Base-by-base conservation (phyloP, 352 stramenopile genomes). In the Globisporangium rhizosaccharum region DNA sequence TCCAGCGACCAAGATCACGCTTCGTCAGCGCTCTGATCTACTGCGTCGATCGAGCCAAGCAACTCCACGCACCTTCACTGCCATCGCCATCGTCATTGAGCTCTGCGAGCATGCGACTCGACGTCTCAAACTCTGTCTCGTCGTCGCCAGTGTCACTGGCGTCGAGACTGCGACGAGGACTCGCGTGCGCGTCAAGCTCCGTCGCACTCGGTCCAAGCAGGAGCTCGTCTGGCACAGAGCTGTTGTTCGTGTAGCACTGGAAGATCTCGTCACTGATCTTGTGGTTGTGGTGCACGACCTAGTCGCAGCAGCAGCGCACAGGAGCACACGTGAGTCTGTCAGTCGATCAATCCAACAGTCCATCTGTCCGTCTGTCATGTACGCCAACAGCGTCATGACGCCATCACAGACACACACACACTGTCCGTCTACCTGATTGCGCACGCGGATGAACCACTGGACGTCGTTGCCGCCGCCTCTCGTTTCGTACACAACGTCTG, bases 221-320 rank as follows among this genome's bases (percentile, higher is more conserved):
- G 50, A 90, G 56, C 26, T 89, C 79, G 44, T 92, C 78, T 1
- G 82, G 82, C 10, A 92, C 78, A 2, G 79, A 83, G 71, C 75
- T 92, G 70, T 88, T 92, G 66, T 86, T 92, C 23, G 68, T 75
- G 66, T 90, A 92, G 67, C 76, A 92, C 26, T 75, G 73, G 68
- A 82, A 87, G 60, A 92, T 90, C 57, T 89, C 79, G 53, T 90
- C 80, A 23, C 63, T 90, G 57, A 92, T 87, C 17, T 69, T 68
- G 51, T 92, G 82, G 62, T 92, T 92, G 53, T 92, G 82, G 39
- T 87, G 71, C 9, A 77, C 72, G 52, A 92, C 89, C 79, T 88
- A 26, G 39, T 39, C 17, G 52, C 26, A 65, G 44, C 42, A 33
- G 28, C 28, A 33, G 28, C 28, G 6, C 28, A 33, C 18, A n/a